Evolutionary conservation across 1,284 basidiomycete species (phyloP), one percentile per base, ranked within the genome.

Genomic region (Amylostereum chailletii): DNA sequence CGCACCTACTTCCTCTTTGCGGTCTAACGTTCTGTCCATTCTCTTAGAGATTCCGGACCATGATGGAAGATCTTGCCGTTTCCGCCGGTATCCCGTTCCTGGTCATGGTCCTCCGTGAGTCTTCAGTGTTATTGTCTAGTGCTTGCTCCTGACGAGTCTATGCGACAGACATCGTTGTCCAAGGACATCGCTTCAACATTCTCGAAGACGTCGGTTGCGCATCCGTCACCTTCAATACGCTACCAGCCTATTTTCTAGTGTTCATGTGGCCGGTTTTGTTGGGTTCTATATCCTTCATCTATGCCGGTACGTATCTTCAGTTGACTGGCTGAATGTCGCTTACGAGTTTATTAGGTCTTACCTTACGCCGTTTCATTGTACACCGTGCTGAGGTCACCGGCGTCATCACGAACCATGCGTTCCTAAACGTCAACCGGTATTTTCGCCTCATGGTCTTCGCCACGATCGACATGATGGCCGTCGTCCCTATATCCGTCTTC

Each of bases 151-250:
- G 43, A 30, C 8, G 34, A 42, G 9, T 57, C 53, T 56, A 72
- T 30, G 8, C 33, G 40, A 2, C 57, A 72, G 70, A 63, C 32
- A 65, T 65, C 52, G 51, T 72, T 44, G 68, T 71, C 3, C 67
- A 70, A 55, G 65, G 67, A 45, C 69, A 72, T 52, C 64, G 72
- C 3, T 73, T 62, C 57, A 59, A 67, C 49, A 67, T 74, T 47
- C 54, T 60, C 32, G 69, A 71, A 52, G 60, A 69, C 34, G 27
- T 71, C 5, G 72, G 71, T 2, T 74, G 71, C 51, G 34, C 54
- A 11, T 59, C 68, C 1, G 60, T 54, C 8, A 60, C 62, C 4
- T 65, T 54, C 47, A 64, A 60, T 38, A 63, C 66, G 6, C 45
- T 57, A 9, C 57, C 59, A 1, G 57, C 70, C 0, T 70, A 64